Evolutionary conservation across 2,329 filamentous ascomycete species (phyloP).

Genomic region (Epichloe gansuensis): DNA sequence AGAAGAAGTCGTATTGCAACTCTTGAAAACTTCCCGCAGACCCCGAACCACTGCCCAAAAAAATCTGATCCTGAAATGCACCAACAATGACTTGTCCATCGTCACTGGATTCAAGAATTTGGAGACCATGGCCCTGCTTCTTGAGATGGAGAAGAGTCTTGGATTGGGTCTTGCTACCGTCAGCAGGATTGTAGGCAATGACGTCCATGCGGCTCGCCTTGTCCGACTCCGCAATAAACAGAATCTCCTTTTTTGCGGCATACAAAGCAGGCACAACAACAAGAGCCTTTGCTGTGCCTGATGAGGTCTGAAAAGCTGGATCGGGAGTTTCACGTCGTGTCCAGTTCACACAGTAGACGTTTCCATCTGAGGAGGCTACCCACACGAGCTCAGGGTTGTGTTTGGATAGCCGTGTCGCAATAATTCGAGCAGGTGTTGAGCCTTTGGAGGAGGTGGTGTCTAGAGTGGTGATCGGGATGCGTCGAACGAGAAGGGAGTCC

Average conservation of each 20-base stretch:
- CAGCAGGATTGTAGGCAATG: constrained; percentile 30
- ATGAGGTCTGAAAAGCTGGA: constrained; percentile 28
- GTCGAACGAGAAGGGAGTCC: constrained; percentile 68
- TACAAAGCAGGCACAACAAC: constrained; percentile 26
- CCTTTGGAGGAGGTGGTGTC: constrained; percentile 15
- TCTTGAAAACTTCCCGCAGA: constrained; percentile 13
- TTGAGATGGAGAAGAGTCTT: constrained; percentile 25
- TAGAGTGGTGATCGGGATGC: constrained; percentile 40
- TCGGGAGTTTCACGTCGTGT: constrained; percentile 30
- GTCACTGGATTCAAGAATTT: constrained; percentile 34
- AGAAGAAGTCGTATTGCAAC: constrained; percentile 40
- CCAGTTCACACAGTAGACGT: constrained; percentile 47
- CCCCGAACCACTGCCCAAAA: constrained; percentile 19
- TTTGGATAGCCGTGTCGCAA: constrained; percentile 28
- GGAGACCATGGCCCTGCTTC: constrained; percentile 22
- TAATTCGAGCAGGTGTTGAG: constrained; percentile 21
- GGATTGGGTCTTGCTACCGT: constrained; percentile 15
- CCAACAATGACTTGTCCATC: constrained; percentile 44
- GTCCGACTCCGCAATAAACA: constrained; percentile 34
- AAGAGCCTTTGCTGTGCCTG: constrained; percentile 33
- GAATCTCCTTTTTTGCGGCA: constrained; percentile 26
- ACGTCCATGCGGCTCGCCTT: constrained; percentile 24
- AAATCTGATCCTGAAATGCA: constrained; percentile 24
- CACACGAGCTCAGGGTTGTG: constrained; percentile 36
- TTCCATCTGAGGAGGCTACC: constrained; percentile 46